phyloP scores from a whole-genome alignment of 129 eudicot genomes.

The Ambrosia artemisiifolia region DNA sequence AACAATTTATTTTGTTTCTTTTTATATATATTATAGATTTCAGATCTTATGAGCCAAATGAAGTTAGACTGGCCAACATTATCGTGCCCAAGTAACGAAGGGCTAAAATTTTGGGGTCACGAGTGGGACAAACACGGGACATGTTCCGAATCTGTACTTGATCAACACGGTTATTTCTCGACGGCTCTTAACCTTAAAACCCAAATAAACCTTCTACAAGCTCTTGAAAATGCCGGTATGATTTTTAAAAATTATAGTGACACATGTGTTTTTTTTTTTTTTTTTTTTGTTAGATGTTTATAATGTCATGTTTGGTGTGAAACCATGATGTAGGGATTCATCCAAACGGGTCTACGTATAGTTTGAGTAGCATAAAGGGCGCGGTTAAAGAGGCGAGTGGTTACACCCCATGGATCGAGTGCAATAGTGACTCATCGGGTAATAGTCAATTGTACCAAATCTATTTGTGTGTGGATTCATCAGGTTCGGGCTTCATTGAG shows the following conservation, averaged over 20 bases:
- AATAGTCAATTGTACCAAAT: conserved; percentile 64
- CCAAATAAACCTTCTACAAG: conserved; percentile 47
- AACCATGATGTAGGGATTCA: conserved; percentile 40
- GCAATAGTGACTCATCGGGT: conserved; percentile 51
- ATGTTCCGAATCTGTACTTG: conserved; percentile 52
- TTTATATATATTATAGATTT: conserved; percentile 22
- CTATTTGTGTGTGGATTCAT: conserved; percentile 54
- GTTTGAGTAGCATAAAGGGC: conserved; percentile 28
- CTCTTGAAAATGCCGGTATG: conserved; percentile 45
- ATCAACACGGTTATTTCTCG: conserved; percentile 53
- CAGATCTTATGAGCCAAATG: conserved; percentile 44
- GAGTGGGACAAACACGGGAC: conserved; percentile 91
- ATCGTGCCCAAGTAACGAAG: conserved; percentile 57
- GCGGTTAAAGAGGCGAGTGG: conserved; percentile 54
- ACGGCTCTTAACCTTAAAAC: conserved; percentile 51
- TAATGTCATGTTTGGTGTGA: background rate
- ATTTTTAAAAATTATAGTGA: background rate
- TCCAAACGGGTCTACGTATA: conserved; percentile 42
- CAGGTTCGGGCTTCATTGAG: conserved; percentile 43
- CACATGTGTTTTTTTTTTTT: too few relatives aligned
- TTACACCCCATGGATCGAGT: conserved; percentile 47
- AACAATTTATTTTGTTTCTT: background rate
- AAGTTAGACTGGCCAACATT: conserved; percentile 63
- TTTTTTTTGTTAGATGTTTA: background rate
- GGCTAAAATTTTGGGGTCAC: conserved; percentile 59